Conservation (phyloP, 2,329 filamentous ascomycete species). For the Neofusicoccum parvum region DNA sequence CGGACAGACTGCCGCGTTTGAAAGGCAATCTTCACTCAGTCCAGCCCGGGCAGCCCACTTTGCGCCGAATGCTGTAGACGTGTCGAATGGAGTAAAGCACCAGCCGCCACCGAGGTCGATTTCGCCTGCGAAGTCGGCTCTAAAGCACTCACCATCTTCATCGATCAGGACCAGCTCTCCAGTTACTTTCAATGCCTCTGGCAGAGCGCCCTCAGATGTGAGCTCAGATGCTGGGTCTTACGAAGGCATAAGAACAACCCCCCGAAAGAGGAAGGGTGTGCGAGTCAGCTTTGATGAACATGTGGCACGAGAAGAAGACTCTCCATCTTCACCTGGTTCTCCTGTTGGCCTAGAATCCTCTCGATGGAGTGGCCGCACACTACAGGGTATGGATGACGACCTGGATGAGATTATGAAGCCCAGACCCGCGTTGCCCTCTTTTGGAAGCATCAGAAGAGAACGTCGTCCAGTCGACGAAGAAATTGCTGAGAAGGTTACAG, state of each 20-base stretch:
- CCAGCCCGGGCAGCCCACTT: slow-evolving; percentile 72
- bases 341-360: slow-evolving; percentile 30
- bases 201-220: slow-evolving; percentile 41
- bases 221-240: slow-evolving; percentile 32
- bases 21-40: slow-evolving; percentile 53
- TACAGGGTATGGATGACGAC: slow-evolving; percentile 58
- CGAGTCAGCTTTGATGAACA: slow-evolving; percentile 70
- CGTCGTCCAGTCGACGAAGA: slow-evolving; percentile 47
- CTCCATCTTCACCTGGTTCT: slow-evolving; percentile 9
- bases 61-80: slow-evolving; percentile 56
- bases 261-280: slow-evolving; percentile 64
- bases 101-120: slow-evolving; percentile 70
- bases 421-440: slow-evolving; percentile 71
- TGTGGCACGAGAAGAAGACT: slow-evolving; percentile 49
- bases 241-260: slow-evolving; percentile 23
- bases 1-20: slow-evolving; percentile 11
- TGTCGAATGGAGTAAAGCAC: slow-evolving; percentile 61
- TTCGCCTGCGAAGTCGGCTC: slow-evolving; percentile 75
- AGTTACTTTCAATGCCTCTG: background rate
- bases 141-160: slow-evolving; percentile 66
- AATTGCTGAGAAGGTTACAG: slow-evolving; percentile 56
- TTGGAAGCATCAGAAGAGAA: slow-evolving; percentile 72
- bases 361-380: slow-evolving; percentile 47
- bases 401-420: slow-evolving; percentile 70
- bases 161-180: slow-evolving; percentile 46